A percentile compares a stretch with the other conserved stretches of the same genome.
phyloP scores from a whole-genome alignment of 257 asterid species.

The Solanum chilense region DNA sequence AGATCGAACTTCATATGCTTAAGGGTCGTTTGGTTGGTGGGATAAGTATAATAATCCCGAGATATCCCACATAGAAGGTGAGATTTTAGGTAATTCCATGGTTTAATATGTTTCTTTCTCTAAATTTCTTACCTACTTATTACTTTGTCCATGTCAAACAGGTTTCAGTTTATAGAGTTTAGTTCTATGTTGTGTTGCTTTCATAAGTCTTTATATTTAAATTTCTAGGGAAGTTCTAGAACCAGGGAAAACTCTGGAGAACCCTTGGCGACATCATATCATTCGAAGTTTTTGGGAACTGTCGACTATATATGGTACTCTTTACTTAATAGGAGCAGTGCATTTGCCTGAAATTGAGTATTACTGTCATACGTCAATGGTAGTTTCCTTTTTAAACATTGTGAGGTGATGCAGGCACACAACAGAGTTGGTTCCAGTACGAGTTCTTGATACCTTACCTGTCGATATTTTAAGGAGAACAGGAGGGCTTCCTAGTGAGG shows the following conservation, averaged over 20 bases:
- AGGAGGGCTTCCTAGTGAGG: conserved; percentile 79
- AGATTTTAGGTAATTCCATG: background rate
- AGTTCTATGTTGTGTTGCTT: background rate
- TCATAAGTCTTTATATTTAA: background rate
- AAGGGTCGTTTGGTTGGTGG: background rate
- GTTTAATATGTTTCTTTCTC: background rate
- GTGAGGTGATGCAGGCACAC: conserved; percentile 58
- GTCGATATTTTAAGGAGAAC: conserved; percentile 28
- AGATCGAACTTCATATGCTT: background rate
- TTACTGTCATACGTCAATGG: background rate
- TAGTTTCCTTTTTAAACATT: background rate
- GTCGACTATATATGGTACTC: conserved; percentile 85
- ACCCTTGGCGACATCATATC: conserved; percentile 73
- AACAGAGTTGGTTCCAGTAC: conserved; percentile 51
- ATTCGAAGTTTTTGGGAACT: conserved; percentile 61
- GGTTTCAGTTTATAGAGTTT: background rate
- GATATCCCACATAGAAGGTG: background rate
- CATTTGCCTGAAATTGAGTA: background rate
- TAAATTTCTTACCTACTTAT: background rate
- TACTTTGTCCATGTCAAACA: background rate
- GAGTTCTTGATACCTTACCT: conserved; percentile 73
- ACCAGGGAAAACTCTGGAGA: conserved; percentile 65
- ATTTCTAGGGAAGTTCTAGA: conserved; percentile 50
- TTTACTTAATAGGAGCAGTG: background rate
- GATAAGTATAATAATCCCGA: background rate